Base-by-base conservation (phyloP, 352 stramenopile species). In the Phytopythium kandeliae region DNA sequence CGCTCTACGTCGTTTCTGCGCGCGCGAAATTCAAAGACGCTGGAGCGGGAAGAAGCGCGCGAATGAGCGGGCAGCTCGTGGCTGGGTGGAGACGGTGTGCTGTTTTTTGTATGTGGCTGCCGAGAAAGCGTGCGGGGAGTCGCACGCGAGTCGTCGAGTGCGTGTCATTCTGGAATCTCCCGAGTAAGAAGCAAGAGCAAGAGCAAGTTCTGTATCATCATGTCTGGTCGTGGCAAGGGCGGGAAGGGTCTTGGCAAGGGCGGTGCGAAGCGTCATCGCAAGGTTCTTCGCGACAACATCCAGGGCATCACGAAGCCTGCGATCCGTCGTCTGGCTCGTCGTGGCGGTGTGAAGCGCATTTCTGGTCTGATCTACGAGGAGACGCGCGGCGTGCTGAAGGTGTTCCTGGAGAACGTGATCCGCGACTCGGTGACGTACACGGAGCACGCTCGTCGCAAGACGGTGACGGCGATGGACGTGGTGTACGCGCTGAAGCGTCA, bases 361-460 rank as follows among this genome's bases (percentile, higher is more conserved):
- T 97, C 86, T 22, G 95, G 96, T 58, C 81, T 98, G 37, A 99
- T 98, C 71, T 99, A 99, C 73, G 96, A 99, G 76, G 96, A 99
- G 74, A 98, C 95, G 36, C 89, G 95, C 62, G 95, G 96, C 58
- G 96, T 99, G 34, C 86, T 99, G 54, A 99, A 99, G 85, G 95
- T 98, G 24, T 99, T 99, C 78, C 81, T 99, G 13, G 96, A 99
- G 76, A 98, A 98, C 74, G 92, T 98, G n/a, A 98, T 98, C 76
- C 78, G 87, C 64, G 93, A 98, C 71, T 93, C 92, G 36, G 83
- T 98, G 19, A 97, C 87, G 5, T 98, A 98, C 82, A 98, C 92
- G 38, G 94, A 98, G 83, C 91, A 98, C 71, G 94, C 92, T 35
- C 87, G 92, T 58, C 78, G 96, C 41, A 98, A 98, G 87, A 98